Base-by-base conservation (phyloP, 805 yeast genomes). In the Yarrowia sp. region DNA sequence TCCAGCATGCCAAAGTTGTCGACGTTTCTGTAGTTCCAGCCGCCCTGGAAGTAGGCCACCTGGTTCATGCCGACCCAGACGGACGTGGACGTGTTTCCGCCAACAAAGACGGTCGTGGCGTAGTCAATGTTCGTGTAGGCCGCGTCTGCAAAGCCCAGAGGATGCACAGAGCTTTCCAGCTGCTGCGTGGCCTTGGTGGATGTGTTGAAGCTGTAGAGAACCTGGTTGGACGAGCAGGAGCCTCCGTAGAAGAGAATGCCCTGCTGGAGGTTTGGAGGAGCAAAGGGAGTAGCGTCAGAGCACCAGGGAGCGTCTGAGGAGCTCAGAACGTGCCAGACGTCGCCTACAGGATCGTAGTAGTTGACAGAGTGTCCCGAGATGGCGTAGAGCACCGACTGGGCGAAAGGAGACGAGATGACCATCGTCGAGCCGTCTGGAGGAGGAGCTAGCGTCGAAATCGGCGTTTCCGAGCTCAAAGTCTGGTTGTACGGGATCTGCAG, bases 61-160 rank as follows among this genome's bases (percentile, higher is more conserved):
- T 55, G 61, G 61, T 55, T 55, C 46, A 55, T 38, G 2, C 61
- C 61, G 2, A 55, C 47, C 61, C 61, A 55, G 8, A 38, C 47
- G 1, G 42, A n/a, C 6, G 35, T 25, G 16, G 46, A 38, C 4
- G 47, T 39, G 21, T 55, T 39, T 27, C 61, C 61, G 0, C 61
- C 61, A 0, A 55, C 16, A 21, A 55, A 55, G 6, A 55, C 47
- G 5, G 61, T 38, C 0, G 61, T 55, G 1, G 61, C 47, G 6
- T n/a, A 55, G n/a, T 39, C 61, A 8, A 39, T 38, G 29, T 55
- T 55, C 8, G 61, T 39, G 21, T 25, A 38, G 1, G 47, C 61
- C 2, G 61, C 35, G 3, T 22, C 38, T 6, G 61, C 27, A 16
- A 55, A 55, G 5, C 61, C 61, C 9, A 55, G 47, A 10, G 61